Evolutionary conservation across 306 rosid species (phyloP).

Genomic region (Prinsepia uniflora): DNA sequence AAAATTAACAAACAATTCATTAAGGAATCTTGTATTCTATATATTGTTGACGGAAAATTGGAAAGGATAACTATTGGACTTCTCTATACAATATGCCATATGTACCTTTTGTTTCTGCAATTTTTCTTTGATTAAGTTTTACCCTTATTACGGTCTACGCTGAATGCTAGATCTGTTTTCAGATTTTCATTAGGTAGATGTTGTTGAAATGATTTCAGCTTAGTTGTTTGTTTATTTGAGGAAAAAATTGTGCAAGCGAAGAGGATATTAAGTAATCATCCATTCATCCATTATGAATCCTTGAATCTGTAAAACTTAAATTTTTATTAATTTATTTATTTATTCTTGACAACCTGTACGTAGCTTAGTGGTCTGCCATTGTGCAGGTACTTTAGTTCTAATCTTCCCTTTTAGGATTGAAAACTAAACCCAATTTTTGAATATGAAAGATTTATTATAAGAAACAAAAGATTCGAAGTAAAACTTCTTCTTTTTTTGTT

Average conservation of each 20-base stretch:
- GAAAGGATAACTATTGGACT: not conserved
- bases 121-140: not conserved
- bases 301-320: not conserved
- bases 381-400: not conserved
- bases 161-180: slow-evolving; percentile 5
- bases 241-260: not conserved
- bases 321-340: not conserved
- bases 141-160: not conserved
- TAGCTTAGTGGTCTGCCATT: not conserved
- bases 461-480: not conserved
- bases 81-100: not conserved
- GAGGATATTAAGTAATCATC: not conserved
- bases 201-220: slow-evolving; percentile 3
- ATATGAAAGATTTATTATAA: not conserved
- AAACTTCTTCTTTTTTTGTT: not conserved
- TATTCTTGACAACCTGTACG: not conserved
- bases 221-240: not conserved
- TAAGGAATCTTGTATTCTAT: not conserved
- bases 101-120: not conserved
- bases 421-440: not conserved
- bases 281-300: not conserved
- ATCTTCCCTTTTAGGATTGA: not conserved
- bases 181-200: not conserved
- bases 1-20: not conserved
- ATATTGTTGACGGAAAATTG: not conserved